Evolutionary conservation across 148 eudicot species (phyloP).

Genomic region (Pharnaceum exiguum): DNA sequence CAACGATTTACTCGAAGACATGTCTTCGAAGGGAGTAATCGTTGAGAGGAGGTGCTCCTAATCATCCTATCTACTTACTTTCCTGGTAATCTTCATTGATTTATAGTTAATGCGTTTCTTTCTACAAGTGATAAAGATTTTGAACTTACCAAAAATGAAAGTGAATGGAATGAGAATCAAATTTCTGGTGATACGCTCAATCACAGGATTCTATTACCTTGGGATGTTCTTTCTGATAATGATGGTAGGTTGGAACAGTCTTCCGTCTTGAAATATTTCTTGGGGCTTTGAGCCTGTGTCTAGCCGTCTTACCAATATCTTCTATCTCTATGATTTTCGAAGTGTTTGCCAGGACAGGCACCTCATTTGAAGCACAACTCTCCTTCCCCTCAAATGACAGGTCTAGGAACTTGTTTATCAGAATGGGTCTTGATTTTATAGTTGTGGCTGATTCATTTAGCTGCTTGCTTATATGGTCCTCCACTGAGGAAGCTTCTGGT

Average conservation of each 20-base stretch:
- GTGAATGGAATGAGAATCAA: too few relatives aligned
- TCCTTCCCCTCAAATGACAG: conserved; percentile 66
- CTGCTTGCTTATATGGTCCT: conserved; percentile 33
- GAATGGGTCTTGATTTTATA: conserved; percentile 22
- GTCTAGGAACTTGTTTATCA: conserved; percentile 33
- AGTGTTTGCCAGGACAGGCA: conserved; percentile 34
- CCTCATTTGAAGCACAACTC: conserved; percentile 88
- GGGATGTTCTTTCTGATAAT: conserved; percentile 26
- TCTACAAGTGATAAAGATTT: too few relatives aligned
- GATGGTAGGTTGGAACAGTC: conserved; percentile 36
- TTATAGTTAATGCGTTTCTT: too few relatives aligned
- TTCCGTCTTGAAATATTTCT: conserved; percentile 42
- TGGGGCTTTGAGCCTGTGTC: conserved; percentile 29
- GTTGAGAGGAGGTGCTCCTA: too few relatives aligned
- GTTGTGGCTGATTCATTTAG: conserved; percentile 19
- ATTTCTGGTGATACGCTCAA: too few relatives aligned
- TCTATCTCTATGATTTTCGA: conserved; percentile 10
- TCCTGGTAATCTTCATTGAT: too few relatives aligned
- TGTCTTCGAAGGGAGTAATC: too few relatives aligned
- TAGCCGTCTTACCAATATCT: conserved; percentile 19
- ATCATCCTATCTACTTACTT: too few relatives aligned
- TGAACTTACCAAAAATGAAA: too few relatives aligned
- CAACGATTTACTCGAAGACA: too few relatives aligned
- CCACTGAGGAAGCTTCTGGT: conserved; percentile 38
- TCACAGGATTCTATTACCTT: conserved; percentile 31